phyloP scores from a whole-genome alignment of 2,329 filamentous ascomycete genomes.

The Epichloe bromicola region DNA sequence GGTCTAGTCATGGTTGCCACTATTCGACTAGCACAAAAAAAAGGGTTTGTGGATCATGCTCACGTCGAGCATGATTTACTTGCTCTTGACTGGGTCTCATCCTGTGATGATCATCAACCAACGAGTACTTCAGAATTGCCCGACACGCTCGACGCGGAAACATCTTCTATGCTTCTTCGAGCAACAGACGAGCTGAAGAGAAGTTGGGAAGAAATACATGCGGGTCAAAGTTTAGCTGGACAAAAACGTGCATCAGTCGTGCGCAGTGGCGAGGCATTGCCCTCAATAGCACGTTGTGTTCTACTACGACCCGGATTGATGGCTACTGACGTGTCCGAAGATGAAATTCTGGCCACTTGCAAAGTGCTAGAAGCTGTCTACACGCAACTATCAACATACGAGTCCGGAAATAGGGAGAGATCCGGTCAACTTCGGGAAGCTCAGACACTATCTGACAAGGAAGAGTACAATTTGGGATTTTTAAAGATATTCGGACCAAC shows the following conservation, averaged over 20 bases:
- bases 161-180: not conserved
- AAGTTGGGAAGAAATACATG: not conserved
- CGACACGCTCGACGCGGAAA: not conserved
- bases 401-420: not conserved
- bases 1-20: conserved; percentile 44
- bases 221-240: not conserved
- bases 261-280: not conserved
- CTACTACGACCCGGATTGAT: not conserved
- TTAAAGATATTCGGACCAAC: conserved; percentile 4
- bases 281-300: not conserved
- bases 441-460: not conserved
- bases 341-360: not conserved
- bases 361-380: not conserved
- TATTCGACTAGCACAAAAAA: conserved; percentile 31
- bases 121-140: not conserved
- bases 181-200: conserved; percentile 1
- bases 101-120: conserved; percentile 38
- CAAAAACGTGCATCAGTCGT: not conserved
- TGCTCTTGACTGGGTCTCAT: conserved; percentile 44
- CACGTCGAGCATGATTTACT: not conserved
- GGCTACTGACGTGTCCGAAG: not conserved
- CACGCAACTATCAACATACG: not conserved
- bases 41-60: not conserved
- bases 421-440: not conserved
- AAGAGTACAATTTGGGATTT: conserved; percentile 5